phyloP scores from a whole-genome alignment of 805 yeast genomes.

The Ogataea allantospora region DNA sequence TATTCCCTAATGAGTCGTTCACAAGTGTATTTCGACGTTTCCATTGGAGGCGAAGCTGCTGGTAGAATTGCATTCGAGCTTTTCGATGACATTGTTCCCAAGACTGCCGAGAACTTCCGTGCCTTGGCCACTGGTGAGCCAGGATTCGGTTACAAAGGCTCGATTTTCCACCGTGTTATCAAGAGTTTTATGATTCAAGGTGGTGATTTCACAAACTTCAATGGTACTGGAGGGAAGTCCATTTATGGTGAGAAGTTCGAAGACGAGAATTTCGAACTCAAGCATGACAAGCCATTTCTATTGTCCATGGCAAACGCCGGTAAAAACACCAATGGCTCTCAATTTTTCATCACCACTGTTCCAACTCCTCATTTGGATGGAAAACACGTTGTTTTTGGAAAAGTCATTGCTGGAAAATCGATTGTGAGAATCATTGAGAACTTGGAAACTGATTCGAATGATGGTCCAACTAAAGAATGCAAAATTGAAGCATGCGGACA shows the following conservation, averaged over 20 bases:
- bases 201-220: constrained; percentile 78
- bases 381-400: constrained; percentile 95
- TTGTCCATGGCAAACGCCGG: constrained; percentile 98
- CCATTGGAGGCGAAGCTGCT: constrained; percentile 63
- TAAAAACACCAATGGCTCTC: constrained; percentile 93
- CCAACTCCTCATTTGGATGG: constrained; percentile 94
- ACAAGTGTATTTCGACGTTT: constrained; percentile 74
- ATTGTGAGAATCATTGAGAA: constrained; percentile 77
- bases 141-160: constrained; percentile 75
- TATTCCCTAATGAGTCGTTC: constrained; percentile 31
- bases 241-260: constrained; percentile 84
- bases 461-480: constrained; percentile 71
- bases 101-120: constrained; percentile 86
- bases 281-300: constrained; percentile 82
- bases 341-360: constrained; percentile 89
- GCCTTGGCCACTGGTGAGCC: constrained; percentile 88
- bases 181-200: constrained; percentile 91
- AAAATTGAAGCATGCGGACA: constrained; percentile 78
- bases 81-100: constrained; percentile 60
- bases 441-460: constrained; percentile 59
- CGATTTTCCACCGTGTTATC: constrained; percentile 92
- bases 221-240: constrained; percentile 81
- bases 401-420: constrained; percentile 78
- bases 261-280: constrained; percentile 79
- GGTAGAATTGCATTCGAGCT: constrained; percentile 83